Conservation (phyloP, 306 rosid genomes). For the Castanopsis chinensis region DNA sequence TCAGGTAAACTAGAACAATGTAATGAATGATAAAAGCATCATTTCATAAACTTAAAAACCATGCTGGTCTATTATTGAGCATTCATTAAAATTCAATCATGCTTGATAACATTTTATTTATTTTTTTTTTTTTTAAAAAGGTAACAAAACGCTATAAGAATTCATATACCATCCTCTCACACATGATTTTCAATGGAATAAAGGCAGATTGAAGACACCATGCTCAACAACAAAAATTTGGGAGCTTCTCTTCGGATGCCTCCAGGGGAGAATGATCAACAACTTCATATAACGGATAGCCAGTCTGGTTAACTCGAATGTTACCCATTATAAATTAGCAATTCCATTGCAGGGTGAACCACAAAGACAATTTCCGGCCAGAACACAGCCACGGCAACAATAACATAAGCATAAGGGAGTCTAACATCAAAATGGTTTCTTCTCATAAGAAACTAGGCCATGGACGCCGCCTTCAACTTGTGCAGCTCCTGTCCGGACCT, state of each 20-base stretch:
- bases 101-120: no score
- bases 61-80: no score
- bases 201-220: not conserved
- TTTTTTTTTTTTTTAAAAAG: no score
- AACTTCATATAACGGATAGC: no score
- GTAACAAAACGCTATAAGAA: not conserved
- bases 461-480: constrained; percentile 95
- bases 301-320: not conserved
- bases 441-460: constrained; percentile 81
- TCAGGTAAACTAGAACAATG: no score
- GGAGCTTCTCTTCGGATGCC: no score
- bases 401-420: not conserved
- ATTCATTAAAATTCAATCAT: no score
- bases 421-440: constrained; percentile 61
- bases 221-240: no score
- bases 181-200: not conserved
- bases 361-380: not conserved
- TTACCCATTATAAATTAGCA: not conserved
- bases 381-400: not conserved
- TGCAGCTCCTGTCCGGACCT: constrained; percentile 94
- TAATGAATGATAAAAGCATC: no score
- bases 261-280: no score
- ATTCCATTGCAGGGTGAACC: not conserved
- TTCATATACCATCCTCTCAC: not conserved
- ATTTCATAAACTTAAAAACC: no score